phyloP scores from a whole-genome alignment of 306 rosid genomes.

The Sindora glabra region DNA sequence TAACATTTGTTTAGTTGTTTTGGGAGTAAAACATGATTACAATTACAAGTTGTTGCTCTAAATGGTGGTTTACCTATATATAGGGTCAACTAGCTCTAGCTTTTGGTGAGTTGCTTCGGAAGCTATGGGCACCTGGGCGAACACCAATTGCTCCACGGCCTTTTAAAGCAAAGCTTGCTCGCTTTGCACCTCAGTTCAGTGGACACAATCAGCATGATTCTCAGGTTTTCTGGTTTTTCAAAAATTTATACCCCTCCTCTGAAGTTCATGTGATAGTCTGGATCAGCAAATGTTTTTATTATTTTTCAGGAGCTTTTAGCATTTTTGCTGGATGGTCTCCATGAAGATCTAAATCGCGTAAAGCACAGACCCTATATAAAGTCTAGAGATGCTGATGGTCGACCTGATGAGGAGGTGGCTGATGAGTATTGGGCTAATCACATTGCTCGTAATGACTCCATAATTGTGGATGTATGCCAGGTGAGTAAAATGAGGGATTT shows the following conservation, averaged over 20 bases:
- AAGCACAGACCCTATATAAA: conserved; percentile 88
- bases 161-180: conserved; percentile 88
- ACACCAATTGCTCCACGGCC: conserved; percentile 91
- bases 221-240: conserved; percentile 57
- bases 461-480: conserved; percentile 96
- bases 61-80: conserved; percentile 17
- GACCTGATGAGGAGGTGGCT: conserved; percentile 97
- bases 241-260: not conserved
- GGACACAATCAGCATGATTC: conserved; percentile 99
- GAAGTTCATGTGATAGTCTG: conserved; percentile 8
- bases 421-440: conserved; percentile 99
- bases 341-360: conserved; percentile 96
- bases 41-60: not conserved
- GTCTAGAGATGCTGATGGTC: conserved; percentile 96
- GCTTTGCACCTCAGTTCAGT: conserved; percentile 98
- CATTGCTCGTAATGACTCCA: conserved; percentile 96
- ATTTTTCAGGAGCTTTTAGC: conserved; percentile 90
- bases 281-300: conserved; percentile 15
- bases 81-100: conserved; percentile 97
- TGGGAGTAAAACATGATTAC: not conserved
- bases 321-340: conserved; percentile 95
- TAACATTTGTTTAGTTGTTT: not conserved
- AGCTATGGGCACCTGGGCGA: conserved; percentile 97
- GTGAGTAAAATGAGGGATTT: conserved; percentile 37
- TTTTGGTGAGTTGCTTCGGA: conserved; percentile 90